A percentile compares a stretch with the other conserved stretches of the same genome.
Evolutionary conservation across 2,329 filamentous ascomycete genomes (phyloP).

Genomic region (Emergomyces orientalis): DNA sequence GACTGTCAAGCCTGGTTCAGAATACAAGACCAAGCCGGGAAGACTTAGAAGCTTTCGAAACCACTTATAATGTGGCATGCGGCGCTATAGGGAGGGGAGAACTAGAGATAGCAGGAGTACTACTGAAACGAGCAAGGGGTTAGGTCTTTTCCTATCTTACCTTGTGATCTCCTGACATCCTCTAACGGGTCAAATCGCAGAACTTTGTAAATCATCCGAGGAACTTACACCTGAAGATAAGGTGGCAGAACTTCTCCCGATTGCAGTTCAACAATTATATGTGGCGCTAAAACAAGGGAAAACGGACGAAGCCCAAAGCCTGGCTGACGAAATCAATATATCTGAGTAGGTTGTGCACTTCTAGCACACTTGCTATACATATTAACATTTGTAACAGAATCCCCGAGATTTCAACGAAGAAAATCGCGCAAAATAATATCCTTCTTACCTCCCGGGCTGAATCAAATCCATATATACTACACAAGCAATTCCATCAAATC

Average conservation of each 20-base stretch:
- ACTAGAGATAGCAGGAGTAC: constrained; percentile 47
- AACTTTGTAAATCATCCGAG: constrained; percentile 51
- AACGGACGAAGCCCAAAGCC: constrained; percentile 45
- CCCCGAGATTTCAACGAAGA: constrained; percentile 48
- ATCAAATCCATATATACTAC: constrained; percentile 49
- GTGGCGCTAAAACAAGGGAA: constrained; percentile 48
- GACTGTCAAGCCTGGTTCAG: constrained; percentile 41
- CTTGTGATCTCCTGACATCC: background rate
- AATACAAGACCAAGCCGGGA: constrained; percentile 48
- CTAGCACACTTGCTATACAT: background rate
- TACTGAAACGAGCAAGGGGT: constrained; percentile 52
- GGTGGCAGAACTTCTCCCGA: constrained; percentile 50
- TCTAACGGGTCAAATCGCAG: constrained; percentile 22
- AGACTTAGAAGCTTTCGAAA: constrained; percentile 56
- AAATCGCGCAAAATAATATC: constrained; percentile 52
- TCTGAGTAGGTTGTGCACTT: constrained; percentile 38
- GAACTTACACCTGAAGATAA: constrained; percentile 53
- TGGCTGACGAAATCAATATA: constrained; percentile 44
- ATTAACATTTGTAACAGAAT: constrained; percentile 34
- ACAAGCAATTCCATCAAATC: constrained; percentile 47
- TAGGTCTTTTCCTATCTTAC: constrained; percentile 11
- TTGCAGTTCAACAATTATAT: constrained; percentile 53
- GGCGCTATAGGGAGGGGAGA: constrained; percentile 53
- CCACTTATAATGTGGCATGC: constrained; percentile 56
- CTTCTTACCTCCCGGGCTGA: constrained; percentile 40